Evolutionary conservation across 306 rosid species (phyloP).

Genomic region (Prunus fruticosa): DNA sequence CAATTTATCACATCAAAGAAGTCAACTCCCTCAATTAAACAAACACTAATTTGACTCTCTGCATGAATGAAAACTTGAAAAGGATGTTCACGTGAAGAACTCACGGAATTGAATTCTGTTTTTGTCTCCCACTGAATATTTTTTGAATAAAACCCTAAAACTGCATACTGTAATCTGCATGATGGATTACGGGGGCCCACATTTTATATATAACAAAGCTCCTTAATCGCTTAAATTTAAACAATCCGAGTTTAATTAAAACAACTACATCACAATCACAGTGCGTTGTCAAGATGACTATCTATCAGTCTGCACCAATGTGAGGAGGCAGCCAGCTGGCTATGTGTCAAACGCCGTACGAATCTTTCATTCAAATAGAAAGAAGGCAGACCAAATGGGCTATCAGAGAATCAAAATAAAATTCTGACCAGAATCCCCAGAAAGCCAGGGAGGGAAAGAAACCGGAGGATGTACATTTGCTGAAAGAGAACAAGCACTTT

Average conservation of each 20-base stretch:
- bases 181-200: neutral
- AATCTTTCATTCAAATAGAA: constrained; percentile 27
- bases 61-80: neutral
- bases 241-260: no score
- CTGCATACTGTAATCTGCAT: neutral
- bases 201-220: neutral
- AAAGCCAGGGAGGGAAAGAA: constrained; percentile 1
- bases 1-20: neutral
- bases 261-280: neutral
- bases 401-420: constrained; percentile 36
- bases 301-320: constrained; percentile 7
- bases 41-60: neutral
- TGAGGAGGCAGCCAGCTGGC: constrained; percentile 33
- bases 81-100: neutral
- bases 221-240: no score
- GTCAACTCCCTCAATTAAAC: constrained; percentile 3
- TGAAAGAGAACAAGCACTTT: neutral
- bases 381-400: constrained; percentile 23
- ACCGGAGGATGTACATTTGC: neutral
- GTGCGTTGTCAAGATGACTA: neutral
- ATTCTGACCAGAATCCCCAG: constrained; percentile 21
- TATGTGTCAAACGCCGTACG: constrained; percentile 34
- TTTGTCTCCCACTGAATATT: neutral
- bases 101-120: constrained; percentile 6
- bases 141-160: neutral